Conservation (phyloP, 1,284 basidiomycete genomes). For the Cerrena zonata region DNA sequence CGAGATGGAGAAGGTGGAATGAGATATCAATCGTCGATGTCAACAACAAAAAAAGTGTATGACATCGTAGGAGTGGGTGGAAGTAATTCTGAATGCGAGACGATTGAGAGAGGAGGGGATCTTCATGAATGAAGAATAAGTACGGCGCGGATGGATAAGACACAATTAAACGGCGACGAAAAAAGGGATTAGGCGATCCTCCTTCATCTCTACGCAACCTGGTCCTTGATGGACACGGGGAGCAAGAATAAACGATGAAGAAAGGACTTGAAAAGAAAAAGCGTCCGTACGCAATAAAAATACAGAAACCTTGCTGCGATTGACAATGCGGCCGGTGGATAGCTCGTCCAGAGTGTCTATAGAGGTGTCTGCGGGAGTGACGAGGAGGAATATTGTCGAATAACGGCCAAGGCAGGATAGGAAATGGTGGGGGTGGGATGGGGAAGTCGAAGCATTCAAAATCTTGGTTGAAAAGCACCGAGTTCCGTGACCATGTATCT, state of each 20-base stretch:
- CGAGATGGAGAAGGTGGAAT: conserved; percentile 11
- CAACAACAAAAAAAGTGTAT: background rate
- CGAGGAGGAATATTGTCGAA: background rate
- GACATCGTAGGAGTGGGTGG: background rate
- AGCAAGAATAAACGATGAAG: conserved; percentile 24
- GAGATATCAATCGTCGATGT: background rate
- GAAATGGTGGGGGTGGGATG: no score
- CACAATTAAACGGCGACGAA: conserved; percentile 18
- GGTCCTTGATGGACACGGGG: background rate
- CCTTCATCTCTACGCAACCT: conserved; percentile 5
- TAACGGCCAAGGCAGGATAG: background rate
- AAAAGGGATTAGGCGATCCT: conserved; percentile 24
- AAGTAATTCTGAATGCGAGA: conserved; percentile 2
- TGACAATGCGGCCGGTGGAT: background rate
- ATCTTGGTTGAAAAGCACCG: background rate
- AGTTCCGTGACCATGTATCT: conserved; percentile 4
- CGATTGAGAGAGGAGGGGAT: conserved; percentile 1
- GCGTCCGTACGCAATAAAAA: conserved; percentile 59
- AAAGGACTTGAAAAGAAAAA: conserved; percentile 49
- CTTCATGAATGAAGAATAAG: conserved; percentile 16
- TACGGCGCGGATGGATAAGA: conserved; percentile 27
- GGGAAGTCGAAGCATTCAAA: background rate
- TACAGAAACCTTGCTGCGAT: conserved; percentile 24
- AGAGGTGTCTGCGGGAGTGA: background rate
- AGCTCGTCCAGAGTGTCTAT: background rate